A percentile compares a stretch with the other conserved stretches of the same genome.
Evolutionary conservation across 768 basidiomycete genomes (phyloP).

Genomic region (Mycena kentingensis): DNA sequence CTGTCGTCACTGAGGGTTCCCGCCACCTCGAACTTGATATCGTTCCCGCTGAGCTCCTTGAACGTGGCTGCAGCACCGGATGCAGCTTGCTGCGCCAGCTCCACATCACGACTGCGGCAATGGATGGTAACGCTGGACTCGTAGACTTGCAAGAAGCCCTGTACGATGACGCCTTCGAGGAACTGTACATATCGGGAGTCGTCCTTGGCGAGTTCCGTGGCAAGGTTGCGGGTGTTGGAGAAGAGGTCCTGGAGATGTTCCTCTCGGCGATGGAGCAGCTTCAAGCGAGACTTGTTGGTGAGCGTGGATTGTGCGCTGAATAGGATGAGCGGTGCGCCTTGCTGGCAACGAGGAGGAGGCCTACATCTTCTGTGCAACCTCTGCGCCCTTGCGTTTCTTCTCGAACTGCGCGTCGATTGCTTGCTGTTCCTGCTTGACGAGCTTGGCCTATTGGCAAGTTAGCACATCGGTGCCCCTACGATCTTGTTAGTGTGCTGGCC

Average conservation of each 20-base stretch:
- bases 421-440: slow-evolving; percentile 94
- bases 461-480: not conserved
- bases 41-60: slow-evolving; percentile 74
- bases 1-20: slow-evolving; percentile 65
- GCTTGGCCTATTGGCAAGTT: slow-evolving; percentile 69
- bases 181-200: slow-evolving; percentile 77
- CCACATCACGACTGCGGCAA: slow-evolving; percentile 68
- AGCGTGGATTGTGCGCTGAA: slow-evolving; percentile 89
- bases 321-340: slow-evolving; percentile 5
- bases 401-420: slow-evolving; percentile 94
- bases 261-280: slow-evolving; percentile 86
- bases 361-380: slow-evolving; percentile 96
- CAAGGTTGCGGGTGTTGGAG: slow-evolving; percentile 61
- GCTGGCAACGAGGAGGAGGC: slow-evolving; percentile 27
- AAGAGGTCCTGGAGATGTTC: slow-evolving; percentile 92
- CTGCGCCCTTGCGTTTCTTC: slow-evolving; percentile 93
- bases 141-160: slow-evolving; percentile 82
- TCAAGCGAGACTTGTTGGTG: slow-evolving; percentile 94
- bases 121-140: slow-evolving; percentile 70
- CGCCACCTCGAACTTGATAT: slow-evolving; percentile 60
- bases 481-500: slow-evolving; percentile 46
- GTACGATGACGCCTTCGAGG: slow-evolving; percentile 80
- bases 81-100: slow-evolving; percentile 62
- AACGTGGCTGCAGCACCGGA: slow-evolving; percentile 66
- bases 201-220: slow-evolving; percentile 64